Conservation (phyloP, 1,139 yeast genomes). For the Pichia sp. region DNA sequence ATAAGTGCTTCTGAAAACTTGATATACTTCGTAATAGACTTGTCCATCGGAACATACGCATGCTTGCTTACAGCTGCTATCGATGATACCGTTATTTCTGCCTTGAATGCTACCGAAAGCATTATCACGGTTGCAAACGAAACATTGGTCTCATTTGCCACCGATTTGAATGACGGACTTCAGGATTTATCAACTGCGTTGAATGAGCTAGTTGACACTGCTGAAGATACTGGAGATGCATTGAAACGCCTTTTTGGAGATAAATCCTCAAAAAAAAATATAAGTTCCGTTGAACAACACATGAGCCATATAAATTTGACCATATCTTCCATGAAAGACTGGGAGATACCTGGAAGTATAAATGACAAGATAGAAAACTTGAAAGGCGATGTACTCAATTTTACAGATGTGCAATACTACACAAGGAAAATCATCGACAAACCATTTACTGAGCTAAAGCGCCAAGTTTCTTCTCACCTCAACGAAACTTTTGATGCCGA, state of each 20-base stretch:
- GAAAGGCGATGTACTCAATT: constrained; percentile 50
- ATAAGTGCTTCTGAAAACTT: constrained; percentile 57
- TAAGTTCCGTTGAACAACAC: constrained; percentile 30
- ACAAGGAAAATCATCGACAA: constrained; percentile 42
- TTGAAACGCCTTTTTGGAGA: constrained; percentile 51
- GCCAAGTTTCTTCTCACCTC: constrained; percentile 31
- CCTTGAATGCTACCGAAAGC: constrained; percentile 65
- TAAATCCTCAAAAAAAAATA: constrained; percentile 18
- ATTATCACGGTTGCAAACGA: constrained; percentile 56
- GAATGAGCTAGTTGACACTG: constrained; percentile 43
- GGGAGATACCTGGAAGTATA: constrained; percentile 61
- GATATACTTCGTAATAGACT: constrained; percentile 59
- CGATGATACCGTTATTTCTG: constrained; percentile 67
- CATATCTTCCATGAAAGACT: constrained; percentile 47
- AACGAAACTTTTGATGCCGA: constrained; percentile 22
- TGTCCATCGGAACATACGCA: constrained; percentile 79
- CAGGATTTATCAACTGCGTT: constrained; percentile 49
- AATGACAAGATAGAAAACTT: constrained; percentile 48
- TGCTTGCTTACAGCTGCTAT: constrained; percentile 74
- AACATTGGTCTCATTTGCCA: constrained; percentile 50
- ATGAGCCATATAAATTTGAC: constrained; percentile 52
- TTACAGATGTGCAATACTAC: constrained; percentile 49
- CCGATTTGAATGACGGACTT: constrained; percentile 60
- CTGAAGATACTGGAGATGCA: constrained; percentile 35
- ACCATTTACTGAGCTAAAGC: constrained; percentile 53